Evolutionary conservation across 305 asterid species (phyloP), one percentile per base, ranked within the genome.

Genomic region (Vinca major): DNA sequence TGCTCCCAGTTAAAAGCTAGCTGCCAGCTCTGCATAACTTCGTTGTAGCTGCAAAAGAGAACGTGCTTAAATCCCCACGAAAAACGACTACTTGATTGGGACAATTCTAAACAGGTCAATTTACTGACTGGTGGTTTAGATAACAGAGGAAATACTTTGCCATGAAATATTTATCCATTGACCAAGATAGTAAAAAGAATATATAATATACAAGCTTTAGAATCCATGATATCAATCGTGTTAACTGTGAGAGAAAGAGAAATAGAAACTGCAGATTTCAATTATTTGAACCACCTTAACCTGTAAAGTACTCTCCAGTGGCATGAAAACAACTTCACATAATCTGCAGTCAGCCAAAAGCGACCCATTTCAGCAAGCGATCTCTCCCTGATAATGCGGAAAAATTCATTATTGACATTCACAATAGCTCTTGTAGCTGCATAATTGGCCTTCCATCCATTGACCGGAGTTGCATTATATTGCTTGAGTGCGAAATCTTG

Each of bases 391-490:
- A 91, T 70, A 66, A 89, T 88, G 77, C 85, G 74, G 68, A 84
- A 88, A 74, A 94, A 94, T 71, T 86, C 93, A 9, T 82, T 73
- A 69, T 94, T 94, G 63, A 72, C 64, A 66, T 81, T 85, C 72
- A 94, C 82, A 66, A 91, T 83, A 69, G 96, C 96, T 81, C 95
- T 84, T 56, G 99, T 91, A 79, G 89, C 86, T 33, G 99, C 98
- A 75, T 91, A 94, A 77, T 94, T 91, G 66, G 97, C 96, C 83
- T 94, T 94, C 99, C 99, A 94, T 67, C 99, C 99, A 80, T 86
- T 81, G 48, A 84, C 79, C 36, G 98, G 99, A 58, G 77, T 84
- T 63, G 89, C 73, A 33, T 71, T 82, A 79, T 80, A 86, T 80
- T 94, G 99, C 86, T 94, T 98, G 78, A 86, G 71, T 16, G 96